Conservation (phyloP, 352 stramenopile genomes). For the Phytophthora niederhauseri region DNA sequence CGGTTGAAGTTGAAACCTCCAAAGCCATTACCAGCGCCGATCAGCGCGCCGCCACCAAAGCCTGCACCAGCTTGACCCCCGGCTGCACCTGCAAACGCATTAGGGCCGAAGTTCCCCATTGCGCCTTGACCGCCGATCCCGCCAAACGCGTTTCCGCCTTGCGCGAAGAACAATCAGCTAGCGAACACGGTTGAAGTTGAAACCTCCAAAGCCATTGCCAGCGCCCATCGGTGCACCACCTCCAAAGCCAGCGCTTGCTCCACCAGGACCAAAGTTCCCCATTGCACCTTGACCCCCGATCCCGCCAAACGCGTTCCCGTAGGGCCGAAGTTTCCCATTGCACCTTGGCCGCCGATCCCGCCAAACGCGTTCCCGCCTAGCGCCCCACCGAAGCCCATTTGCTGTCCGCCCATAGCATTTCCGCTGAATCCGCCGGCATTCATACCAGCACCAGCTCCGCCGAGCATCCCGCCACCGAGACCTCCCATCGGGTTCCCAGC, state of each 20-base stretch:
- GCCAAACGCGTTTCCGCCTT: no score
- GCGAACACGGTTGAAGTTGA: neutral
- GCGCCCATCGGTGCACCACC: neutral
- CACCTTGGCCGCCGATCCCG: constrained; percentile 10
- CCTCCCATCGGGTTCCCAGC: constrained; percentile 7
- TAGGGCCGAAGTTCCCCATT: no score
- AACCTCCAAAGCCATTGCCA: neutral
- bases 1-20: no score
- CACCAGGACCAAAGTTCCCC: no score
- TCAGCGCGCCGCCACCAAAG: no score
- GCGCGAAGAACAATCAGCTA: neutral
- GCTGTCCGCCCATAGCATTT: neutral
- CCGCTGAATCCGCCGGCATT: constrained; percentile 3
- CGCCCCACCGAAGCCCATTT: constrained; percentile 13
- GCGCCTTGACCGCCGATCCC: no score
- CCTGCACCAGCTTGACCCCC: no score
- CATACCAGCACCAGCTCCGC: neutral
- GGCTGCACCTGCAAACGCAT: no score
- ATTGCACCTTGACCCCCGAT: neutral
- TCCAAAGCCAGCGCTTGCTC: neutral
- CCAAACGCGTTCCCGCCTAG: constrained; percentile 13
- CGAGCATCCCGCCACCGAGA: constrained; percentile 13
- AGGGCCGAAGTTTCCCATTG: constrained; percentile 4
- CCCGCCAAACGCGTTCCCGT: no score
- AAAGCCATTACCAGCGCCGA: no score